A percentile compares a stretch with the other conserved stretches of the same genome.
Conservation (phyloP, 192 early-diverging fungal genomes). For the Coemansia sp. region DNA sequence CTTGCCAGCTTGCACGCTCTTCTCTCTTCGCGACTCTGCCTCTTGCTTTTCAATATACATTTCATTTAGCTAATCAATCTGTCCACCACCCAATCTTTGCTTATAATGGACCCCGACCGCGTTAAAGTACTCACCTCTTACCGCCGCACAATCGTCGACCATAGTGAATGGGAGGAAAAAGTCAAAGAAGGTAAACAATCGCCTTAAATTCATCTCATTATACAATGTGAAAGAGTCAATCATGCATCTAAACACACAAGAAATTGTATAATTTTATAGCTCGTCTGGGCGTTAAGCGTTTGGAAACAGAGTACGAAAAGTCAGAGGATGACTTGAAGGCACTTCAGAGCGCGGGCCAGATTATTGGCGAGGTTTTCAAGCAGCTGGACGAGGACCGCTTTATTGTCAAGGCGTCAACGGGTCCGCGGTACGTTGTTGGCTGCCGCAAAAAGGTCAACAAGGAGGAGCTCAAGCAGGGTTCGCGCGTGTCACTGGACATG, state of each 20-base stretch:
- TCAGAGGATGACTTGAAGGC: conserved; percentile 98
- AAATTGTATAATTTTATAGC: conserved; percentile 30
- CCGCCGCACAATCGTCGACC: conserved; percentile 83
- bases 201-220: not conserved
- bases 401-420: conserved; percentile 95
- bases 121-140: conserved; percentile 79
- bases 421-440: conserved; percentile 97
- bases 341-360: conserved; percentile 97
- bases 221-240: too few relatives aligned
- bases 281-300: conserved; percentile 74
- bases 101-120: conserved; percentile 53
- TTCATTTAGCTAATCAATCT: not conserved
- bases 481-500: conserved; percentile 98
- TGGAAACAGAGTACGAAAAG: conserved; percentile 92
- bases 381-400: conserved; percentile 96
- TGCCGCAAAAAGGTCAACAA: conserved; percentile 93
- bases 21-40: not conserved
- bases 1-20: too few relatives aligned
- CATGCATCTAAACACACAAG: not conserved
- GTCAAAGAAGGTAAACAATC: conserved; percentile 70
- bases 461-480: conserved; percentile 91
- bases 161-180: conserved; percentile 92
- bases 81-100: not conserved
- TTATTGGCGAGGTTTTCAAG: conserved; percentile 96
- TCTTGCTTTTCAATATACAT: not conserved